Conservation (phyloP, 1,139 yeast species). For the Taiozyma onychis region DNA sequence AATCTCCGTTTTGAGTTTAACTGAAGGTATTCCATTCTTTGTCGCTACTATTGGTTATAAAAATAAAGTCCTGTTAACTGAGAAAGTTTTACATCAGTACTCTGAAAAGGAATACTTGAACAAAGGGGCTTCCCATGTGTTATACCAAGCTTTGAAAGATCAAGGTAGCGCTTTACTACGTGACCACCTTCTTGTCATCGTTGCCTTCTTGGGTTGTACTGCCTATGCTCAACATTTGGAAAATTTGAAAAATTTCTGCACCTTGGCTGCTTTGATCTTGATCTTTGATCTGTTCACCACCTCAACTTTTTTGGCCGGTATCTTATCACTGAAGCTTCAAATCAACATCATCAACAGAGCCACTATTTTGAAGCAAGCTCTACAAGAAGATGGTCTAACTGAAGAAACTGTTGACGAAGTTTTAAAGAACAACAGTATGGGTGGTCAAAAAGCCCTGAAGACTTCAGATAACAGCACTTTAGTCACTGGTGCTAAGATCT, state of each 20-base stretch:
- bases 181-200: slow-evolving; percentile 73
- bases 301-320: slow-evolving; percentile 80
- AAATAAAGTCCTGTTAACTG: slow-evolving; percentile 74
- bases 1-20: slow-evolving; percentile 69
- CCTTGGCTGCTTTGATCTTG: slow-evolving; percentile 68
- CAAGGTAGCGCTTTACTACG: slow-evolving; percentile 70
- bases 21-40: slow-evolving; percentile 92
- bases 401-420: slow-evolving; percentile 68
- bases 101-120: slow-evolving; percentile 27
- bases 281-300: slow-evolving; percentile 70
- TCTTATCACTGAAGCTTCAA: slow-evolving; percentile 84
- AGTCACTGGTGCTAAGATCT: slow-evolving; percentile 57
- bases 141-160: slow-evolving; percentile 54
- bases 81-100: slow-evolving; percentile 47
- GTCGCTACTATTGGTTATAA: slow-evolving; percentile 93
- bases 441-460: slow-evolving; percentile 30
- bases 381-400: slow-evolving; percentile 92
- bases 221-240: slow-evolving; percentile 64
- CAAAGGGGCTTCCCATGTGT: slow-evolving; percentile 33
- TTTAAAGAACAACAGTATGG: slow-evolving; percentile 34
- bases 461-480: slow-evolving; percentile 32
- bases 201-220: slow-evolving; percentile 64
- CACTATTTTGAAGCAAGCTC: slow-evolving; percentile 69
- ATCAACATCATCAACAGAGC: slow-evolving; percentile 85
- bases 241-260: slow-evolving; percentile 82